phyloP scores from a whole-genome alignment of 768 basidiomycete species.

The Phallus indusiatus region DNA sequence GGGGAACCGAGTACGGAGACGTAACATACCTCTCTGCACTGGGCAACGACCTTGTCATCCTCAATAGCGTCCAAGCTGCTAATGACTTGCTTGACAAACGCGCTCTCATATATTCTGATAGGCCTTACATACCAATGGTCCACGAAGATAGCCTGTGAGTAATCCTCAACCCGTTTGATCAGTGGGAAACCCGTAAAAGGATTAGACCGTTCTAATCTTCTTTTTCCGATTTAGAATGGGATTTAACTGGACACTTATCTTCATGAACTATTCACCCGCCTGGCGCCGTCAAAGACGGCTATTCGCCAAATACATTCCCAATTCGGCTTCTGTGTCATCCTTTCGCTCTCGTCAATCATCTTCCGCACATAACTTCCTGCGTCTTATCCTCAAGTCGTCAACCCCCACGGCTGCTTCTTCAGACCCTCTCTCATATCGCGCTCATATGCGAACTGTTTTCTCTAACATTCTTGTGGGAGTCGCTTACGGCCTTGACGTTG shows the following conservation, averaged over 20 bases:
- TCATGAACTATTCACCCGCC: not conserved
- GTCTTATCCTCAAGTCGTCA: not conserved
- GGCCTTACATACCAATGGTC: conserved; percentile 13
- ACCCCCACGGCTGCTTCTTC: not conserved
- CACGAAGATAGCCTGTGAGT: conserved; percentile 6
- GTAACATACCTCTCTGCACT: conserved; percentile 34
- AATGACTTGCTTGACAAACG: conserved; percentile 23
- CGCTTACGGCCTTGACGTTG: conserved; percentile 28
- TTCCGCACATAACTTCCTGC: not conserved
- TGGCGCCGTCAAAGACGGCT: not conserved
- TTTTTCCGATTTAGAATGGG: not conserved
- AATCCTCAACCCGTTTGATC: not conserved
- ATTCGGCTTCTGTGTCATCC: not conserved
- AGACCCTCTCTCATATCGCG: not conserved
- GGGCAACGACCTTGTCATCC: conserved; percentile 30
- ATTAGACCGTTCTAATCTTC: not conserved
- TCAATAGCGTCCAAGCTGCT: conserved; percentile 20
- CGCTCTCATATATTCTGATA: conserved; percentile 21
- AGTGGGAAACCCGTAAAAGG: not conserved
- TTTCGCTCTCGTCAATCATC: not conserved
- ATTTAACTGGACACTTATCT: not conserved
- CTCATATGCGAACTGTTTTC: not conserved
- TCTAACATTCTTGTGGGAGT: conserved; percentile 7
- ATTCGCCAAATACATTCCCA: not conserved
- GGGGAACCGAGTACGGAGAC: conserved; percentile 21